phyloP scores from a whole-genome alignment of 306 rosid genomes.

The Dryas drummondii region DNA sequence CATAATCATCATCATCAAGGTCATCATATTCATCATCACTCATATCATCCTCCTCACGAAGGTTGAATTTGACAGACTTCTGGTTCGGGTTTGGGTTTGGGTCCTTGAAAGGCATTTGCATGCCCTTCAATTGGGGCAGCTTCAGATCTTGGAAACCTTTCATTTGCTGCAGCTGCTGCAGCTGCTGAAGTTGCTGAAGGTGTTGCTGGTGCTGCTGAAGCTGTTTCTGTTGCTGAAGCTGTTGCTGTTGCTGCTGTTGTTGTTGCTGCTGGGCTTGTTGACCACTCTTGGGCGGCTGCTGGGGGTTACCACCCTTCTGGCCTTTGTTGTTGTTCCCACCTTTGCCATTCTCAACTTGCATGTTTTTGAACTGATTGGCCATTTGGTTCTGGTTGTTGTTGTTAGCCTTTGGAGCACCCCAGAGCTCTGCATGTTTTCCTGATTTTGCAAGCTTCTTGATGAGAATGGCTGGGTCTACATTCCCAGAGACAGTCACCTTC shows the following conservation, averaged over 20 bases:
- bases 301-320: constrained; percentile 42
- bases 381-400: constrained; percentile 43
- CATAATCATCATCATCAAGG: constrained; percentile 39
- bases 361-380: constrained; percentile 61
- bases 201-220: constrained; percentile 26
- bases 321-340: constrained; percentile 45
- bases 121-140: constrained; percentile 59
- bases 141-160: constrained; percentile 75
- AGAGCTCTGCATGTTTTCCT: constrained; percentile 84
- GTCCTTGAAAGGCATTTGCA: constrained; percentile 39
- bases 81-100: constrained; percentile 48
- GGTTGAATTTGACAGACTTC: constrained; percentile 53
- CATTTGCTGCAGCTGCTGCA: constrained; percentile 73
- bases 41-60: constrained; percentile 47
- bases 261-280: constrained; percentile 24
- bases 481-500: constrained; percentile 82
- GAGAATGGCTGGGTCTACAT: constrained; percentile 76
- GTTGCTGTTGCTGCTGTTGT: constrained; percentile 30
- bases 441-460: constrained; percentile 87
- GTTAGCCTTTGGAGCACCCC: constrained; percentile 63
- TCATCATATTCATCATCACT: constrained; percentile 51
- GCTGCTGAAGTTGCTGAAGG: constrained; percentile 35
- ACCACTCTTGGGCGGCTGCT: constrained; percentile 43
- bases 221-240: constrained; percentile 13
- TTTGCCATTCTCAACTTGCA: constrained; percentile 65